phyloP scores from a whole-genome alignment of 148 eudicot genomes.

The Oxyria digyna region DNA sequence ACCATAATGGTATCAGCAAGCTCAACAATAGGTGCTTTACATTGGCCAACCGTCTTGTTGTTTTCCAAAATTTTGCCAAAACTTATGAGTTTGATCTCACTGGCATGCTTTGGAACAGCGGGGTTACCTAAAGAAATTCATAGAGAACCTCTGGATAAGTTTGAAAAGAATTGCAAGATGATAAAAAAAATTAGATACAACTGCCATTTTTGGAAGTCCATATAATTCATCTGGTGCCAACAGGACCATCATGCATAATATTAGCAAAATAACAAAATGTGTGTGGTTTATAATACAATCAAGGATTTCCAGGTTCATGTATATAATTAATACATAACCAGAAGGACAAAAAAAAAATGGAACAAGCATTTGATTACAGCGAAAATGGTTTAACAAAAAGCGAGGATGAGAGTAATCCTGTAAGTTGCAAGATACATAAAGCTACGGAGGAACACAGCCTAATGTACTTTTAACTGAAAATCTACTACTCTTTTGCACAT shows the following conservation, averaged over 20 bases:
- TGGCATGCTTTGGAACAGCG: constrained; percentile 67
- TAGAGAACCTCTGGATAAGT: neutral
- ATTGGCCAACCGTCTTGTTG: constrained; percentile 79
- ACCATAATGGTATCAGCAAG: constrained; percentile 66
- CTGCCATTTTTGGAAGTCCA: neutral
- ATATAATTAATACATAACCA: too few relatives aligned
- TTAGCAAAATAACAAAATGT: neutral
- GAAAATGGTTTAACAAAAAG: neutral
- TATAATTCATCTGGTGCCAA: neutral
- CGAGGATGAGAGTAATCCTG: neutral
- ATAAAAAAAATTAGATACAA: neutral
- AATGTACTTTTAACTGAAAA: too few relatives aligned
- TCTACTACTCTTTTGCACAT: too few relatives aligned
- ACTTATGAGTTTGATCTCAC: constrained; percentile 79
- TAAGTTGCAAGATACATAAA: too few relatives aligned
- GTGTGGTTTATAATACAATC: neutral
- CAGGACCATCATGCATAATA: neutral
- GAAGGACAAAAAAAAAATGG: too few relatives aligned
- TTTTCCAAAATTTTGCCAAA: constrained; percentile 90
- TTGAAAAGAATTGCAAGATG: neutral
- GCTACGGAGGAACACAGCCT: too few relatives aligned
- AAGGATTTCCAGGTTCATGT: too few relatives aligned
- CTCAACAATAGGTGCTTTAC: constrained; percentile 80
- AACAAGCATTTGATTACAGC: neutral
- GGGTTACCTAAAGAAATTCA: constrained; percentile 37